These are phyloP conservation scores for Scedosporium apiospermum DNA, from an alignment of 2,329 filamentous ascomycete species.

Conservation along the genomic window DNA sequence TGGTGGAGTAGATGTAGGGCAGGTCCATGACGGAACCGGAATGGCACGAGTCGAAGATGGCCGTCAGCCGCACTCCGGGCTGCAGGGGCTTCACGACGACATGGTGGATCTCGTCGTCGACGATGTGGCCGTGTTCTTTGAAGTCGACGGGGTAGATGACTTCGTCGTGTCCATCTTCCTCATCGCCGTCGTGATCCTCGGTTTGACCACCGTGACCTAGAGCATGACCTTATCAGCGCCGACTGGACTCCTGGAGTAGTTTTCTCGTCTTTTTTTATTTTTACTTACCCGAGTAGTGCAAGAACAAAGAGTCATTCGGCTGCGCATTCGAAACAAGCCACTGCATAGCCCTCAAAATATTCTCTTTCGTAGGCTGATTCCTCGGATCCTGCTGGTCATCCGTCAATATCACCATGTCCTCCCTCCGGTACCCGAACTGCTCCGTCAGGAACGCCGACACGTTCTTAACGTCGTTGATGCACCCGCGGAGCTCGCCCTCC, in stretches of 20 bases:
- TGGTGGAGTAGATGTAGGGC: slow-evolving; percentile 60
- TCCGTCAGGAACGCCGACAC: slow-evolving; percentile 62
- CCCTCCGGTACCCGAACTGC: slow-evolving; percentile 60
- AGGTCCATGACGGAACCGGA: slow-evolving; percentile 57
- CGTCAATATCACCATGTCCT: slow-evolving; percentile 73
- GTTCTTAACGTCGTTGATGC: slow-evolving; percentile 75
- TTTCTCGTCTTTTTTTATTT: too few relatives aligned
- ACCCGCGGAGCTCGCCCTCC: slow-evolving; percentile 61
- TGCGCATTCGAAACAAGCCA: slow-evolving; percentile 65
- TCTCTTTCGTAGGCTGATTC: slow-evolving; percentile 64
- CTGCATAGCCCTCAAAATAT: slow-evolving; percentile 65
- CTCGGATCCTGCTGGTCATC: slow-evolving; percentile 64
- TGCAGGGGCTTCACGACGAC: slow-evolving; percentile 55
- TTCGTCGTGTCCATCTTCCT: slow-evolving; percentile 74
- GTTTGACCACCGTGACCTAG: slow-evolving; percentile 70
- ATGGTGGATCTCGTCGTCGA: slow-evolving; percentile 73
- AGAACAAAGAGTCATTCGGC: slow-evolving; percentile 68
- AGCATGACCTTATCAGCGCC: neutral
- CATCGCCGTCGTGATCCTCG: slow-evolving; percentile 68
- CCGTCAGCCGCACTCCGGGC: slow-evolving; percentile 48
- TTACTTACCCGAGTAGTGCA: slow-evolving; percentile 59
- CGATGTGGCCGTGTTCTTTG: slow-evolving; percentile 68
- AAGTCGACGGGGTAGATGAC: slow-evolving; percentile 81
- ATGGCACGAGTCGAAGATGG: slow-evolving; percentile 60
- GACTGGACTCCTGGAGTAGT: too few relatives aligned